phyloP scores from a whole-genome alignment of 2,329 filamentous ascomycete species.

The Venturiaceae sp. region DNA sequence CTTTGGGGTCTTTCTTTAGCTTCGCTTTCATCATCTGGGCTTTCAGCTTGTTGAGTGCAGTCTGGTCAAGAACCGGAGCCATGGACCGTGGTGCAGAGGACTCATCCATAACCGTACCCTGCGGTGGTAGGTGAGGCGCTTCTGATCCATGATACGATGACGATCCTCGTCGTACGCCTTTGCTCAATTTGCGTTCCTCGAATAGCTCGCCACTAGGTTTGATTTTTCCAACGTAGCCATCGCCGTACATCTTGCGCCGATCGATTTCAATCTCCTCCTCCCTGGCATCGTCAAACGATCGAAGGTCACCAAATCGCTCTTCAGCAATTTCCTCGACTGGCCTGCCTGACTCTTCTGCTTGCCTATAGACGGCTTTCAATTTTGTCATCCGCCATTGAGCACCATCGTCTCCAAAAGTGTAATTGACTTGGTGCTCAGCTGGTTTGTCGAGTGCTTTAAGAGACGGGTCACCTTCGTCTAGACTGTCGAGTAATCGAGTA shows the following conservation, averaged over 20 bases:
- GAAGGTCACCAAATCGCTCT: constrained; percentile 70
- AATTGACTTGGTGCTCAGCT: constrained; percentile 56
- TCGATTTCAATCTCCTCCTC: constrained; percentile 92
- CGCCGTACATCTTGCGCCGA: constrained; percentile 69
- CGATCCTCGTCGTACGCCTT: background rate
- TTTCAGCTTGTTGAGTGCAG: constrained; percentile 76
- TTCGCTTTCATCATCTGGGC: constrained; percentile 96
- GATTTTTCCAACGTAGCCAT: constrained; percentile 74
- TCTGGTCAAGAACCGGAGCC: constrained; percentile 57
- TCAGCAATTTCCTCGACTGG: constrained; percentile 72
- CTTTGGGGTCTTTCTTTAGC: constrained; percentile 66
- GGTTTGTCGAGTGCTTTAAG: constrained; percentile 25
- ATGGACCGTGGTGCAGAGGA: constrained; percentile 47
- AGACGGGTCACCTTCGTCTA: constrained; percentile 47
- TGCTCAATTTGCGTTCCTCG: constrained; percentile 56
- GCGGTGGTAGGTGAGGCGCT: constrained; percentile 7
- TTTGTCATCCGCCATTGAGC: constrained; percentile 97
- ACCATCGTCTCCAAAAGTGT: constrained; percentile 81
- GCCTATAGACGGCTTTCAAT: constrained; percentile 72
- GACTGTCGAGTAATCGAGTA: constrained; percentile 47
- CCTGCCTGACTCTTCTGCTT: constrained; percentile 64
- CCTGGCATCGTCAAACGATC: constrained; percentile 82
- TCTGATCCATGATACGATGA: constrained; percentile 6
- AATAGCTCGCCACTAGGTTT: constrained; percentile 84
- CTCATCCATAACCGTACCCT: constrained; percentile 38